Evolutionary conservation across 768 basidiomycete species (phyloP).

Genomic region (Auricularia sp.): DNA sequence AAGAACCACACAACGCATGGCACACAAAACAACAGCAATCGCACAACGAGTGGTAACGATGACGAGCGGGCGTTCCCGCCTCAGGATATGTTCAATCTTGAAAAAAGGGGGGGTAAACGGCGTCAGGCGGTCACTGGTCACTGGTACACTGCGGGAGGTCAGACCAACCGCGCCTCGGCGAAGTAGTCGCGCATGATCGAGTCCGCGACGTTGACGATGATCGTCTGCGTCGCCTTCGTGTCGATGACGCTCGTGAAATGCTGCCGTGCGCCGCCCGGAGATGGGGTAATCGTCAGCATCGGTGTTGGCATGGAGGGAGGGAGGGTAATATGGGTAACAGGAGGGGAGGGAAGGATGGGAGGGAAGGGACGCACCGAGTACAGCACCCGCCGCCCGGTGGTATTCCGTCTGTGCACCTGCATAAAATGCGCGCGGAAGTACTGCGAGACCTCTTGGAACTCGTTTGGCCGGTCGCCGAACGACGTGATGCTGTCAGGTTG

Average conservation of each 20-base stretch:
- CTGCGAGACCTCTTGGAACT: conserved; percentile 56
- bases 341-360: conserved; percentile 3
- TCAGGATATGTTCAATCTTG: background rate
- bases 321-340: background rate
- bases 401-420: conserved; percentile 61
- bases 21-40: too few species aligned
- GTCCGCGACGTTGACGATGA: conserved; percentile 65
- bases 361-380: conserved; percentile 46
- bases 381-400: conserved; percentile 55
- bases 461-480: conserved; percentile 63
- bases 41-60: too few species aligned
- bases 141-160: conserved; percentile 11
- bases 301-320: too few species aligned
- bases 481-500: conserved; percentile 53
- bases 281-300: too few species aligned
- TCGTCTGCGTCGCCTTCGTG: conserved; percentile 71
- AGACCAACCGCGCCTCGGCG: conserved; percentile 62
- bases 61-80: too few species aligned
- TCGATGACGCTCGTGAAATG: conserved; percentile 72
- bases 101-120: background rate
- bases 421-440: conserved; percentile 84
- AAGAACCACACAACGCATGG: too few species aligned
- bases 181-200: conserved; percentile 69
- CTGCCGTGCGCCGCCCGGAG: conserved; percentile 21
- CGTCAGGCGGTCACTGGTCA: background rate